Evolutionary conservation across 768 basidiomycete species (phyloP), one percentile per base, ranked within the genome.

Genomic region (Boletus rufocinnamomeus): DNA sequence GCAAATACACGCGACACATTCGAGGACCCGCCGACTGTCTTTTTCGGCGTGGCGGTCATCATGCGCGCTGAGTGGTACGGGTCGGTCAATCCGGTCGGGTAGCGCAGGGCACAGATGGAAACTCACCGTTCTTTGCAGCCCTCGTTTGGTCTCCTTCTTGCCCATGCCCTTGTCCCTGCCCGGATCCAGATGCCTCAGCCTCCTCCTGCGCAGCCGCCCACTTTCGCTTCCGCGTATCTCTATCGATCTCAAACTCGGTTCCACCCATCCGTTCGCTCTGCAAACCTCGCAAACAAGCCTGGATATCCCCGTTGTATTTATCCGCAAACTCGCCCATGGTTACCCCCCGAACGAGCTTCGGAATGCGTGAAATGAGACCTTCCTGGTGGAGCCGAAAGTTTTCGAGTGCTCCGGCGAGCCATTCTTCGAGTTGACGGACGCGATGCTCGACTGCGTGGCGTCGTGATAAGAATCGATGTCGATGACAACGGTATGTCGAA

Each of bases 311-410:
- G 52, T 86, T 79, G 73, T 91, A 92, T 68, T 88, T 89, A 59
- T 84, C 82, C 19, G 84, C 86, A 70, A 93, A 91, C 45, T 91
- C 89, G 61, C 83, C 83, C 81, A 93, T 84, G 16, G 84, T 83
- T 71, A 92, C 84, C 30, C 75, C 75, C 35, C 89, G 82, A 37
- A 93, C 85, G 62, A 86, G 83, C 65, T 85, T 89, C 1, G 90
- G 91, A 34, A 92, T 88, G 51, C 87, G 83, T 19, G 81, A 82
- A 3, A 92, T 82, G 56, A 85, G 85, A 0, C 84, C 84, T 67
- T 92, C 89, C 67, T 90, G 88, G 65, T 88, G 88, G 27, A 86
- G 80, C 2, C 79, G 82, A 69, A 91, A 92, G 67, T 85, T 87
- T 63, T 89, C 84, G 52, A 92, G 84, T 4, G 83, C 81, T 69